Conservation (phyloP, 2,329 filamentous ascomycete genomes). For the Magnaporthiopsis incrustans region DNA sequence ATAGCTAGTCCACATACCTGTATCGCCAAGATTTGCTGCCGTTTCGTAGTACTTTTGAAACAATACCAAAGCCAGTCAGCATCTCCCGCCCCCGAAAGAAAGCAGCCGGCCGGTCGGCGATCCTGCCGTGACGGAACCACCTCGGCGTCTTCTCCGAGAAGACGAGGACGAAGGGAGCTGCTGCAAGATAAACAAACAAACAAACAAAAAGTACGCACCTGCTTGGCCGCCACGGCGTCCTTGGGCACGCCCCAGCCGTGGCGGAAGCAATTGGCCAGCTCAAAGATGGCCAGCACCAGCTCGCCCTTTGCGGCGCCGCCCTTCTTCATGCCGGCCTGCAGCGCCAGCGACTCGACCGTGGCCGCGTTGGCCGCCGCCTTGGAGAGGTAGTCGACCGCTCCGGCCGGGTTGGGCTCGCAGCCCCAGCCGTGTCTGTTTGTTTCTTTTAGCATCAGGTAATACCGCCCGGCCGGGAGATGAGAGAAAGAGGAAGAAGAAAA, state of each 20-base stretch:
- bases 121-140: too few species aligned
- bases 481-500: not conserved
- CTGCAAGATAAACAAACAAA: too few species aligned
- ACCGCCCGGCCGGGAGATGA: too few species aligned
- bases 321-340: slow-evolving; percentile 82
- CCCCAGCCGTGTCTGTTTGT: slow-evolving; percentile 80
- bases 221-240: slow-evolving; percentile 76
- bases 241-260: slow-evolving; percentile 88
- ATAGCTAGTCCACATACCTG: slow-evolving; percentile 45
- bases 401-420: slow-evolving; percentile 60
- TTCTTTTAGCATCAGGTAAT: too few species aligned
- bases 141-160: not conserved
- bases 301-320: slow-evolving; percentile 94
- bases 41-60: slow-evolving; percentile 85
- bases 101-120: not conserved
- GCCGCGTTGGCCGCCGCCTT: slow-evolving; percentile 87
- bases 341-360: slow-evolving; percentile 73
- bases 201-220: slow-evolving; percentile 35
- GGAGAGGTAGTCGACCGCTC: slow-evolving; percentile 77
- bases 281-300: slow-evolving; percentile 91
- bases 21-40: slow-evolving; percentile 90
- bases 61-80: not conserved
- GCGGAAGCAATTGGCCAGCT: slow-evolving; percentile 86
- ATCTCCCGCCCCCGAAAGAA: too few species aligned
- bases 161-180: too few species aligned